A percentile compares a stretch with the other conserved stretches of the same genome.
phyloP scores from a whole-genome alignment of 768 basidiomycete species.

The Kockovaella imperatae region DNA sequence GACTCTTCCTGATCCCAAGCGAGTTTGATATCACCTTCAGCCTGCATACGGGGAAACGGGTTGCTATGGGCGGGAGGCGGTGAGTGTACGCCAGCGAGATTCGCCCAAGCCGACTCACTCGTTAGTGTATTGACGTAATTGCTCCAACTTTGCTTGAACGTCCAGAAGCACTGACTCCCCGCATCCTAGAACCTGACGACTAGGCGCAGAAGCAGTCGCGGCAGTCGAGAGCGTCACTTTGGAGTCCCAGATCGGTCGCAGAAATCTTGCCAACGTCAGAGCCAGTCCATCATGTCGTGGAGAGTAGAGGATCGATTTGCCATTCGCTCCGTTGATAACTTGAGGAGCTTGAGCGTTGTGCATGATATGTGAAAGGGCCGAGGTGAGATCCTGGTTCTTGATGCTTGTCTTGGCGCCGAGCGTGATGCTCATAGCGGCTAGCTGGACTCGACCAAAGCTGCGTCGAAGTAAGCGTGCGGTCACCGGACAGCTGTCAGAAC shows the following conservation, averaged over 20 bases:
- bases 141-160: slow-evolving; percentile 28
- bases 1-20: slow-evolving; percentile 43
- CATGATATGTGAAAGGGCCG: slow-evolving; percentile 18
- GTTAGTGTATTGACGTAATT: slow-evolving; percentile 22
- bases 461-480: neutral
- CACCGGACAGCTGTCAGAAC: neutral
- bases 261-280: slow-evolving; percentile 73
- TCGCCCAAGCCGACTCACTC: slow-evolving; percentile 13
- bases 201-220: too few species aligned
- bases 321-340: slow-evolving; percentile 46
- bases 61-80: slow-evolving; percentile 8
- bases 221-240: slow-evolving; percentile 53
- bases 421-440: slow-evolving; percentile 27
- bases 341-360: slow-evolving; percentile 19
- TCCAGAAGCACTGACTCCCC: slow-evolving; percentile 15
- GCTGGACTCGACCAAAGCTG: slow-evolving; percentile 32
- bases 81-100: neutral
- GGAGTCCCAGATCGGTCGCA: slow-evolving; percentile 79
- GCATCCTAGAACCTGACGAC: slow-evolving; percentile 49
- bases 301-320: slow-evolving; percentile 56
- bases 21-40: slow-evolving; percentile 32
- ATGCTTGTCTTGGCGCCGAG: slow-evolving; percentile 16
- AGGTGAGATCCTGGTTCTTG: slow-evolving; percentile 20
- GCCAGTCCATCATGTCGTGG: slow-evolving; percentile 82
- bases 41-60: slow-evolving; percentile 28